Evolutionary conservation across 306 rosid species (phyloP), one percentile per base, ranked within the genome.

Genomic region (Dalbergia oliveri): DNA sequence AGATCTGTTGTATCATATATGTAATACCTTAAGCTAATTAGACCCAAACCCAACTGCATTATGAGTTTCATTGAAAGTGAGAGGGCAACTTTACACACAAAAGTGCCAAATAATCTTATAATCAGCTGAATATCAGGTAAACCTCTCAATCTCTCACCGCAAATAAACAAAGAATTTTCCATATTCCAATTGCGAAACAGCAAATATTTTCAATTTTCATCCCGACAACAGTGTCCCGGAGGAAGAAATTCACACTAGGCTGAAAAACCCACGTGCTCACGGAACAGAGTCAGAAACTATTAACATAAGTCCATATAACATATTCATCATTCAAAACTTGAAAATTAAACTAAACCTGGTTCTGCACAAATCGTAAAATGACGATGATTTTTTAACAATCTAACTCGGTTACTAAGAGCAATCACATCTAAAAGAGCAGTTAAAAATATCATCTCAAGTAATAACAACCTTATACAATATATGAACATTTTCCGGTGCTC

Each of bases 1-100:
- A 49, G 37, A 75, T 49, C 63, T 59, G 16, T 19, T 57, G 39
- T 8, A 43, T 26, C 31, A 26, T 26, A 26, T 26, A 1, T 13
- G 51, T 76, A 63, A 69, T 15, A 23, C 13, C 49, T 75, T 68
- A 75, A 35, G 49, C 77, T 23, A 75, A 67, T 45, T 45, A 75
- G 14, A 75, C 49, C 43, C 54, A 51, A 60, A 11, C 33, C 26
- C 50, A 66, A 49, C 7, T 34, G n/a, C 66, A 51, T 34, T 45
- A 73, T 23, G 35, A 59, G 54, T 59, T 21, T 49, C 81, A 39
- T 6, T 9, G 11, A 35, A 71, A 47, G 33, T 39, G 39, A 44
- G 33, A 23, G 5, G 15, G 14, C 11, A 67, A 75, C 26, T 67
- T 68, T 59, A 58, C 64, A 44, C 34, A 70, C 54, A 66, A 58